Base-by-base conservation (phyloP, 257 asterid species). In the Przewalskia tangutica region DNA sequence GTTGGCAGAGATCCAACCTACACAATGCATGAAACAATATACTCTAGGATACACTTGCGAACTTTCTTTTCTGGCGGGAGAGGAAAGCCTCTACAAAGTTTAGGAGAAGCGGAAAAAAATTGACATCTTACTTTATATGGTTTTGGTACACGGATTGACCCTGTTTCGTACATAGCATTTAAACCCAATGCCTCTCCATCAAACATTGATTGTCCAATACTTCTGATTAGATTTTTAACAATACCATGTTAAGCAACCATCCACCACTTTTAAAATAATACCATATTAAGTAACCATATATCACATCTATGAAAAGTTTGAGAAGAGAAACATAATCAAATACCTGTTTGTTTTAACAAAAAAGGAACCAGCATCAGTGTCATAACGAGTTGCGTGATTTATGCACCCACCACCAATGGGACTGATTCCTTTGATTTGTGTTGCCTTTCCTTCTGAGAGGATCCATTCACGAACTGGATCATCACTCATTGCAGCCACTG, bases 111-210 rank as follows among this genome's bases (percentile, higher is more conserved):
- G 17, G 50, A 73, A 82, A 65, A 79, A 44, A 81, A 54, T 10
- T n/a, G 46, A 42, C 68, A 66, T 68, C 62, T 82, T 70, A 90
- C 99, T 92, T 94, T 91, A 77, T 75, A 95, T 54, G 98, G 97
- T 85, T 92, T 91, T 58, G 98, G 99, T 54, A 93, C 97, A 66
- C 97, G 97, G 67, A 95, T 89, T 36, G 98, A 83, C 80, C 85
- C 81, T 54, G 97, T 94, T 82, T 94, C 93, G 81, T 90, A 91
- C 99, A 95, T 95, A 77, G 98, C 96, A 60, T 84, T 88, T 83
- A 95, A 93, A 50, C 99, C 98, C 87, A 92, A 84, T 77, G 91
- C 98, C 92, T 95, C 99, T 75, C 98, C 99, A 83, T 94, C 97
- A 66, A 95, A 95, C 98, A 95, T 95, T 44, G 93, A 90, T 51